A percentile compares a stretch with the other conserved stretches of the same genome.
phyloP scores from a whole-genome alignment of 441 rosid species.

The Flueggea neowawraea region DNA sequence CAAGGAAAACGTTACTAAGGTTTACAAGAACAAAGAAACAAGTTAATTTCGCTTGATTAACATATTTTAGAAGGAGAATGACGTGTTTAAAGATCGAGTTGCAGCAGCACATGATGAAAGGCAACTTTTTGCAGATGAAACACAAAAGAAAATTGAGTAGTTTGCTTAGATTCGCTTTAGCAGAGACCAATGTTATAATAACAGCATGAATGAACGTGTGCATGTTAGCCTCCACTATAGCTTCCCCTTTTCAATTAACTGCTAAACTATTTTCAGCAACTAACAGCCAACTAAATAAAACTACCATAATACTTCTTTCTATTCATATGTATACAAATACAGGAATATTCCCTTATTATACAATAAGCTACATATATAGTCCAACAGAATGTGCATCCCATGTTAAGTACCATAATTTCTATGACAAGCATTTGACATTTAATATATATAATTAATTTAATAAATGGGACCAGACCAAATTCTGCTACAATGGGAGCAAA shows the following conservation, averaged over 20 bases:
- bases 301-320: slow-evolving; percentile 7
- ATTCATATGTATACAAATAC: not conserved
- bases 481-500: no score
- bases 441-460: not conserved
- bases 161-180: slow-evolving; percentile 7
- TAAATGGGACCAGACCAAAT: no score
- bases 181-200: not conserved
- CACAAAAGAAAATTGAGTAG: not conserved
- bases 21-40: no score
- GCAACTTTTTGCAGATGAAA: slow-evolving; percentile 1
- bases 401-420: not conserved
- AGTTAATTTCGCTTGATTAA: no score
- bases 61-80: no score
- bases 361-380: not conserved
- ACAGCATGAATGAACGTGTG: slow-evolving; percentile 30
- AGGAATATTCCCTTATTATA: slow-evolving; percentile 2
- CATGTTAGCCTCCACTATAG: slow-evolving; percentile 70
- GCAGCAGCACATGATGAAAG: not conserved
- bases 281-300: slow-evolving; percentile 17
- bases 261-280: slow-evolving; percentile 6
- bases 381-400: slow-evolving; percentile 6
- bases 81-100: not conserved
- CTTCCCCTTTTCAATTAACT: not conserved
- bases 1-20: no score
- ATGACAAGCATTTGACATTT: not conserved